Conservation (phyloP, 805 yeast species). For the Babjeviella inositovora region DNA sequence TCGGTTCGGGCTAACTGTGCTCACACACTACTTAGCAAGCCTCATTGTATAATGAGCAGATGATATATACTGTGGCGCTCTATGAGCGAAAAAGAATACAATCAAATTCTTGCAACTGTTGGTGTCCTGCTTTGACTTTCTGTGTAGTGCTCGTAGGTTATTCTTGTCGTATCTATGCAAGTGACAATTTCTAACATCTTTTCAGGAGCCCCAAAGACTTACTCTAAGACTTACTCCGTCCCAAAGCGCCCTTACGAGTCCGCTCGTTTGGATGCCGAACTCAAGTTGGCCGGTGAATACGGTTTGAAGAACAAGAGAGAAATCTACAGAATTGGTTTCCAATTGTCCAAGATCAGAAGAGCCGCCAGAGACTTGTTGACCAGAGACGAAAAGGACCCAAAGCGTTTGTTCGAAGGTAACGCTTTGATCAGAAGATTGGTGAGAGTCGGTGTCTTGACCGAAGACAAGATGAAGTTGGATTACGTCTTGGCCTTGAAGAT, state of each 20-base stretch:
- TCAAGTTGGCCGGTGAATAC: slow-evolving; percentile 98
- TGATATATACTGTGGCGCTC: too few species aligned
- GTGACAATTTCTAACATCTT: neutral
- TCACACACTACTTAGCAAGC: too few species aligned
- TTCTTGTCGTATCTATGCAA: neutral
- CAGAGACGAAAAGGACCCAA: slow-evolving; percentile 99
- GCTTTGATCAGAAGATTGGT: slow-evolving; percentile 99
- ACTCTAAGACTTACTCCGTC: slow-evolving; percentile 98
- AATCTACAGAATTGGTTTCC: slow-evolving; percentile 99
- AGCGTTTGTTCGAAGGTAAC: slow-evolving; percentile 99
- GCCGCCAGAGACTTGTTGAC: slow-evolving; percentile 99
- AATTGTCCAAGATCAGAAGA: slow-evolving; percentile 98
- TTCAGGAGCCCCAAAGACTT: slow-evolving; percentile 94
- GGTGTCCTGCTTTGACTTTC: neutral
- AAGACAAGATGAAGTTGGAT: slow-evolving; percentile 99
- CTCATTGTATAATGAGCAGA: too few species aligned
- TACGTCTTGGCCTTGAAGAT: slow-evolving; percentile 95
- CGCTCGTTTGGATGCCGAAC: slow-evolving; percentile 98
- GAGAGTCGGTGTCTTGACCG: slow-evolving; percentile 96
- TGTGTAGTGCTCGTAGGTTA: slow-evolving; percentile 1
- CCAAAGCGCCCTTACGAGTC: slow-evolving; percentile 99
- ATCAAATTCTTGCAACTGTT: neutral
- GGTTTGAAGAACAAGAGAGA: slow-evolving; percentile 99
- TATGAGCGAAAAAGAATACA: too few species aligned
- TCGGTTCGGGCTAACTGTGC: neutral